Conservation (phyloP, 2,329 filamentous ascomycete species). For the Mycosphaerella arachidis region DNA sequence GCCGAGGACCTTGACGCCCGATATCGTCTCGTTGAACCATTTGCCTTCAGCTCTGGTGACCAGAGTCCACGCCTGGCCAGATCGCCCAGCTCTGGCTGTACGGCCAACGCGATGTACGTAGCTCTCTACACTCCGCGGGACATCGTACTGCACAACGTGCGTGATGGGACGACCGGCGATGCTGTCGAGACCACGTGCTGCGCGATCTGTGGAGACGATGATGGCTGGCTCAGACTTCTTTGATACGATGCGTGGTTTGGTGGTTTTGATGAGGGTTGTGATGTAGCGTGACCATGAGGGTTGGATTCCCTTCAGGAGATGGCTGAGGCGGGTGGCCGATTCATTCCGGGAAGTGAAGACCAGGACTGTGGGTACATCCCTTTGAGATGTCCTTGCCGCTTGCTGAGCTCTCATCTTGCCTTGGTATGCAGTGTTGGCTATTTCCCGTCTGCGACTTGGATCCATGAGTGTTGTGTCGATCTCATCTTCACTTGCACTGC, state of each 20-base stretch:
- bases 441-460: not conserved
- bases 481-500: not conserved
- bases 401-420: conserved; percentile 2
- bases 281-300: conserved; percentile 27
- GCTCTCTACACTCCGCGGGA: conserved; percentile 72
- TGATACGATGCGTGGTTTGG: conserved; percentile 53
- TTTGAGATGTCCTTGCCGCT: not conserved
- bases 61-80: conserved; percentile 79
- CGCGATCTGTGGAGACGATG: conserved; percentile 80
- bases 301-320: conserved; percentile 55
- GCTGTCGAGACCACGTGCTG: conserved; percentile 77
- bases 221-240: conserved; percentile 68
- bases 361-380: conserved; percentile 49
- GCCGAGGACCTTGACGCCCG: conserved; percentile 57
- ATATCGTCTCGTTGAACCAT: conserved; percentile 62
- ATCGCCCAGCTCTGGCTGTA: conserved; percentile 74
- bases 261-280: conserved; percentile 49
- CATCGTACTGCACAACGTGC: conserved; percentile 90
- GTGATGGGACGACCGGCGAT: conserved; percentile 55
- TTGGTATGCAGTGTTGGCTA: conserved; percentile 7
- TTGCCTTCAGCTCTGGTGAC: conserved; percentile 75
- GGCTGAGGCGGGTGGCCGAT: conserved; percentile 76
- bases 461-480: not conserved
- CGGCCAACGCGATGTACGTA: conserved; percentile 92
- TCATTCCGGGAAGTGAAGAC: conserved; percentile 92